A percentile compares a stretch with the other conserved stretches of the same genome.
Conservation (phyloP, 257 asterid species). For the Cordia subcordata region DNA sequence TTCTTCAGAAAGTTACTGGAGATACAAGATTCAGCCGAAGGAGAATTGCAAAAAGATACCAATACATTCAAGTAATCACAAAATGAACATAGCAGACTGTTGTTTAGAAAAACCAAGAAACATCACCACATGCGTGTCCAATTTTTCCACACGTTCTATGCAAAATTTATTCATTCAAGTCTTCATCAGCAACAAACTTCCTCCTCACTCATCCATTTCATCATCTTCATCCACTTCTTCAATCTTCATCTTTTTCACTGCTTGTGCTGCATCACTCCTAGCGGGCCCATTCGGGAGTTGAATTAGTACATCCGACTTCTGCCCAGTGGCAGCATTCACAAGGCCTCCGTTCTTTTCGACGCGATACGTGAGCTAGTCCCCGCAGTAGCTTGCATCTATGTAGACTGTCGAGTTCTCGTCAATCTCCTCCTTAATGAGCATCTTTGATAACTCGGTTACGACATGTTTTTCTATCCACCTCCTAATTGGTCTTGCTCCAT, state of each 20-base stretch:
- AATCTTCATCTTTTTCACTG: slow-evolving; percentile 79
- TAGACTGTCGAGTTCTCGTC: slow-evolving; percentile 80
- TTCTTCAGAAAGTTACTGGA: too few species aligned
- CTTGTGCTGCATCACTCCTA: slow-evolving; percentile 54
- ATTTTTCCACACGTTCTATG: too few species aligned
- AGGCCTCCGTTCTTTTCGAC: slow-evolving; percentile 86
- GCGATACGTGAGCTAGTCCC: slow-evolving; percentile 38
- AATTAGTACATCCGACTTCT: slow-evolving; percentile 66
- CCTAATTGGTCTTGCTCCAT: slow-evolving; percentile 87
- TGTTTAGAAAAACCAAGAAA: too few species aligned
- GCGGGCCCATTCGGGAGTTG: slow-evolving; percentile 41
- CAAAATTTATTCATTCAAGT: too few species aligned
- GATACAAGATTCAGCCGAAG: too few species aligned
- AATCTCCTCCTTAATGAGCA: slow-evolving; percentile 74
- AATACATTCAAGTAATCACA: too few species aligned
- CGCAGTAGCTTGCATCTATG: slow-evolving; percentile 44
- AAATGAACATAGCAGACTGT: too few species aligned
- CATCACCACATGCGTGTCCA: too few species aligned
- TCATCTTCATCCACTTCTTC: slow-evolving; percentile 66
- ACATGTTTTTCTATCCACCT: slow-evolving; percentile 91
- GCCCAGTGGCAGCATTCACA: slow-evolving; percentile 68
- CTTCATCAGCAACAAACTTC: too few species aligned
- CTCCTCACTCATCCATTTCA: slow-evolving; percentile 45
- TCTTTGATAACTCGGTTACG: slow-evolving; percentile 77
- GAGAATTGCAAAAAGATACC: too few species aligned